Percentiles rank a stretch among this genome's conserved stretches.
Evolutionary conservation across 805 yeast genomes (phyloP).

Genomic region (Metschnikowia rubicola): DNA sequence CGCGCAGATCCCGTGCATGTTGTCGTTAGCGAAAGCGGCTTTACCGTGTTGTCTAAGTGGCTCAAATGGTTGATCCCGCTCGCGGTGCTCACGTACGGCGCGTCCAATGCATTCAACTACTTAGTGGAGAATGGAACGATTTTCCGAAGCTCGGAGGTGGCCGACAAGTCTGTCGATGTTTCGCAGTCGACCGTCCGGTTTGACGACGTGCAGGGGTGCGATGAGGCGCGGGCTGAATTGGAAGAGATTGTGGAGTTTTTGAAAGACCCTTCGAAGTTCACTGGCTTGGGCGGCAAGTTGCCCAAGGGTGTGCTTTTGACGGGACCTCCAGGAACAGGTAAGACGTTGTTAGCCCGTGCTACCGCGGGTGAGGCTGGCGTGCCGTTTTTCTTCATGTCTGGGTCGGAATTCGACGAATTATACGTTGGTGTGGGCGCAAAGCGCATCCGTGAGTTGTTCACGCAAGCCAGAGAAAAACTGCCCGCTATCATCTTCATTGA

Average conservation of each 20-base stretch:
- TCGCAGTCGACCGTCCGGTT: conserved; percentile 83
- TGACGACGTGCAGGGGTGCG: conserved; percentile 94
- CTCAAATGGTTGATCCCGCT: conserved; percentile 83
- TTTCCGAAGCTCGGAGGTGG: conserved; percentile 66
- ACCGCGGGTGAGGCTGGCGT: conserved; percentile 99
- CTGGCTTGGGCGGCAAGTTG: conserved; percentile 94
- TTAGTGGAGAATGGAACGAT: conserved; percentile 81
- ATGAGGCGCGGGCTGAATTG: conserved; percentile 95
- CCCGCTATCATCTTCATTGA: conserved; percentile 98
- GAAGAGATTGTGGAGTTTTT: conserved; percentile 98
- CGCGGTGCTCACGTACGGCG: conserved; percentile 76
- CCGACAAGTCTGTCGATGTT: conserved; percentile 78
- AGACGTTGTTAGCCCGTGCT: conserved; percentile 92
- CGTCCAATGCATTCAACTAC: conserved; percentile 73
- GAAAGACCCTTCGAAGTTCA: conserved; percentile 93
- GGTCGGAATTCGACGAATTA: conserved; percentile 96
- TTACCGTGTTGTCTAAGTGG: conserved; percentile 80
- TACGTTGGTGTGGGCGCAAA: conserved; percentile 99
- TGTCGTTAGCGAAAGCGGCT: conserved; percentile 80
- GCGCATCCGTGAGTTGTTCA: conserved; percentile 89
- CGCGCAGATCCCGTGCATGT: conserved; percentile 88
- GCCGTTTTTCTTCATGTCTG: conserved; percentile 97
- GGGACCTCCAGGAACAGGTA: conserved; percentile 99
- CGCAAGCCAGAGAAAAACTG: conserved; percentile 89
- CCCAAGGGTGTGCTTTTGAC: conserved; percentile 96